These are phyloP conservation scores for Licmophora abbreviata DNA, from an alignment of 108 stramenopile species.

Conservation along the genomic window DNA sequence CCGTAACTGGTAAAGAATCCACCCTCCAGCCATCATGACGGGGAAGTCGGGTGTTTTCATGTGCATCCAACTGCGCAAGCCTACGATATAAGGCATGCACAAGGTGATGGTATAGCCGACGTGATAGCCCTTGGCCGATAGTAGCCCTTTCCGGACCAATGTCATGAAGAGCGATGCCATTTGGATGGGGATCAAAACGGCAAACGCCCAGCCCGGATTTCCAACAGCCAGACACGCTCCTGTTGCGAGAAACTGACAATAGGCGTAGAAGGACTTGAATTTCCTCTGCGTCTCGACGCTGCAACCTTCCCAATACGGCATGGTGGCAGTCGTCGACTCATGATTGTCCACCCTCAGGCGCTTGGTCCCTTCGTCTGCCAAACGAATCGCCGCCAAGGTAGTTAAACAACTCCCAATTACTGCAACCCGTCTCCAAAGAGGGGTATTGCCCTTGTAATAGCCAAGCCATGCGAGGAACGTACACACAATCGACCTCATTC, in stretches of 20 bases:
- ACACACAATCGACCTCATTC: slow-evolving; percentile 24
- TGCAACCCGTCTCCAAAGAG: slow-evolving; percentile 16
- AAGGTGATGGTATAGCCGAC: slow-evolving; percentile 34
- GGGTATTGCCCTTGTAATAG: slow-evolving; percentile 16
- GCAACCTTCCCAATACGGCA: slow-evolving; percentile 63
- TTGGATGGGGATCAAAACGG: slow-evolving; percentile 52
- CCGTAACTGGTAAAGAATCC: slow-evolving; percentile 30
- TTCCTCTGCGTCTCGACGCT: slow-evolving; percentile 36
- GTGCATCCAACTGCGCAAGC: slow-evolving; percentile 15
- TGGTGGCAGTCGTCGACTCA: slow-evolving; percentile 55
- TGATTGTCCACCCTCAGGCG: slow-evolving; percentile 20
- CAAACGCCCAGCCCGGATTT: slow-evolving; percentile 47
- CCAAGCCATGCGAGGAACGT: slow-evolving; percentile 21
- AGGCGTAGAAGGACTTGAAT: slow-evolving; percentile 66
- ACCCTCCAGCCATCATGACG: slow-evolving; percentile 20
- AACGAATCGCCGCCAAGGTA: slow-evolving; percentile 17
- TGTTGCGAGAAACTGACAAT: slow-evolving; percentile 57
- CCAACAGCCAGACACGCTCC: slow-evolving; percentile 28
- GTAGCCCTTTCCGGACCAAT: slow-evolving; percentile 54
- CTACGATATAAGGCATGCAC: slow-evolving; percentile 45
- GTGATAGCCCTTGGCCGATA: slow-evolving; percentile 46
- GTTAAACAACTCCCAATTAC: slow-evolving; percentile 15
- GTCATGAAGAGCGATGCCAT: slow-evolving; percentile 61
- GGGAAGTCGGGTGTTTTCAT: slow-evolving; percentile 12
- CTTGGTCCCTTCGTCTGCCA: slow-evolving; percentile 40